phyloP scores from a whole-genome alignment of 2,329 filamentous ascomycete species.

The Cercospora sesami region DNA sequence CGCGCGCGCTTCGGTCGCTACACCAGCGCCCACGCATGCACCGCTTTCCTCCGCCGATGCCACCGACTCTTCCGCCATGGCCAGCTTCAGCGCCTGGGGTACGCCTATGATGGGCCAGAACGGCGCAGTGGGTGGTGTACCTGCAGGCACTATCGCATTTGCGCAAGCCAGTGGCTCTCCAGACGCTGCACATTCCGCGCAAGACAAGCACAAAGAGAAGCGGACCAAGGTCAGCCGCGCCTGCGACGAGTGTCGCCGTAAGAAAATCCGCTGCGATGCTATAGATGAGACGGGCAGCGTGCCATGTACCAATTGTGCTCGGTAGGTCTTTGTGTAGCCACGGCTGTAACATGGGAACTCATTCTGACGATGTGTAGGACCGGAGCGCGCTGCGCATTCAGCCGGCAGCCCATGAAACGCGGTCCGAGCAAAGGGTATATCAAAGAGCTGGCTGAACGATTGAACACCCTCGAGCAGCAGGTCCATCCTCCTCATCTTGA shows the following conservation, averaged over 20 bases:
- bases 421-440: constrained; percentile 93
- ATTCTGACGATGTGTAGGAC: constrained; percentile 42
- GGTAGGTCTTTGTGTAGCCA: constrained; percentile 1
- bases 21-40: not conserved
- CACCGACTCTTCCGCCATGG: constrained; percentile 13
- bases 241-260: constrained; percentile 84
- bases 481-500: constrained; percentile 47
- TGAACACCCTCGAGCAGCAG: constrained; percentile 79
- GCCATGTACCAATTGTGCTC: constrained; percentile 72
- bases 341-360: not conserved
- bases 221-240: constrained; percentile 83
- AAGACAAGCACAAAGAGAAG: constrained; percentile 50
- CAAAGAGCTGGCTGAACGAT: constrained; percentile 82
- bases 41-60: constrained; percentile 1
- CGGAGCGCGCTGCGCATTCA: constrained; percentile 77
- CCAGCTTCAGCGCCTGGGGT: constrained; percentile 25
- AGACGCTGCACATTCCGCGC: constrained; percentile 20
- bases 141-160: constrained; percentile 27
- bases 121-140: constrained; percentile 15
- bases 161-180: constrained; percentile 27
- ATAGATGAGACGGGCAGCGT: constrained; percentile 70
- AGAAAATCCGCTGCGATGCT: constrained; percentile 86
- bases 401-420: constrained; percentile 73
- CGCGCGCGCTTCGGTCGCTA: not conserved
- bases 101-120: constrained; percentile 13